Base-by-base conservation (phyloP, 2,329 filamentous ascomycete genomes). In the Coniella lustricola region DNA sequence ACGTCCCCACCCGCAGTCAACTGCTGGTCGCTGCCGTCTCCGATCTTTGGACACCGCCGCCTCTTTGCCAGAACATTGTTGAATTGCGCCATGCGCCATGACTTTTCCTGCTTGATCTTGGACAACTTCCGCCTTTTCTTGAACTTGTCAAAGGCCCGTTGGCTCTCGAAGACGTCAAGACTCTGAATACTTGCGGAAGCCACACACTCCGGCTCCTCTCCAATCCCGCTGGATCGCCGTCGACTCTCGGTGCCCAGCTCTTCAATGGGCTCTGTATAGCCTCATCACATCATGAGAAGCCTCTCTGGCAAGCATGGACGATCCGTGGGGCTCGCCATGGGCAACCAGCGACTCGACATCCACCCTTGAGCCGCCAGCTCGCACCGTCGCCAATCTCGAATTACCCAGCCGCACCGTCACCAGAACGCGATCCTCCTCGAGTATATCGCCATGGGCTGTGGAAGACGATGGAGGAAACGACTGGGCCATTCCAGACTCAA, bases 301-400 rank as follows among this genome's bases (percentile, higher is more conserved):
- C 33, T 33, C 35, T 43, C 50, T 58, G 65, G 62, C 58, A 62
- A 66, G 60, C 55, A 81, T 81, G 77, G 77, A 81, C 62, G 76
- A 81, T 76, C 77, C 77, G 58, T 81, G 77, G 77, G 74, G 73
- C 64, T 79, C 76, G 57, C 77, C 77, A 64, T 81, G 77, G 77
- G 70, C 73, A 51, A 68, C 67, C 50, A 62, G 60, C 16, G 52
- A 54, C 29, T 40, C 49, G 46, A 49, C 31, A 32, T 38, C 45
- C 40, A 33, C 31, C 38, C 63, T 70, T 46, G 70, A 69, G 41
- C 69, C 66, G 18, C 68, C 70, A 1, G 69, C 68, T 18, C 67
- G 62, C 52, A 69, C 68, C 47, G 67, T 72, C 44, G 47, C 22
- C 36, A 47, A 37, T 9, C 52, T 52, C 46, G 52, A 54, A 16